Conservation (phyloP, 176 grass and related monocot genomes). For the Olyra latifolia region DNA sequence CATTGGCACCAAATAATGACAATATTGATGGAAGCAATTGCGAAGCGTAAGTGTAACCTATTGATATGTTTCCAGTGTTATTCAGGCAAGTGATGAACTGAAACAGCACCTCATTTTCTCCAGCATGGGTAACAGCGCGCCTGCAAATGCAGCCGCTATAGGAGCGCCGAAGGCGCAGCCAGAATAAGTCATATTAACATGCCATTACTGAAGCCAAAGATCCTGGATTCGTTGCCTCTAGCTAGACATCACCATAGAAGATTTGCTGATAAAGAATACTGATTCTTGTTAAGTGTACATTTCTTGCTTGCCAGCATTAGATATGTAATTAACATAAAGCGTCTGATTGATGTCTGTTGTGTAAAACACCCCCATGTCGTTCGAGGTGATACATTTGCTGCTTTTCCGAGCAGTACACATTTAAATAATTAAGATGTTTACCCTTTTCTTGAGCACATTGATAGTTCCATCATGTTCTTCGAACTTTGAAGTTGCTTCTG, state of each 20-base stretch:
- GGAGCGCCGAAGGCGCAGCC: conserved; percentile 21
- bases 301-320: conserved; percentile 27
- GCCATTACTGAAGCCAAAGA: conserved; percentile 26
- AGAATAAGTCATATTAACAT: conserved; percentile 31
- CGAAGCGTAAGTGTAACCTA: conserved; percentile 33
- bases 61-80: not conserved
- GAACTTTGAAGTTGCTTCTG: conserved; percentile 3
- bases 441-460: not conserved
- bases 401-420: not conserved
- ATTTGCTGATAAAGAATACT: conserved; percentile 22
- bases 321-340: conserved; percentile 40
- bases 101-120: not conserved
- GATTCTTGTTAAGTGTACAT: conserved; percentile 42
- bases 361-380: conserved; percentile 14
- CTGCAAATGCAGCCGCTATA: conserved; percentile 6
- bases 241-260: conserved; percentile 31
- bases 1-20: conserved; percentile 24
- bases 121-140: not conserved
- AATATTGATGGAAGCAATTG: conserved; percentile 20
- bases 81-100: conserved; percentile 6
- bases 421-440: not conserved
- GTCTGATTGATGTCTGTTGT: conserved; percentile 16
- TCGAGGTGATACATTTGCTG: not conserved
- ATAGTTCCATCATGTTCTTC: not conserved
- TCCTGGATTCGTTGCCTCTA: conserved; percentile 22